phyloP scores from a whole-genome alignment of 2,329 filamentous ascomycete genomes.

The Daldinia sp. region DNA sequence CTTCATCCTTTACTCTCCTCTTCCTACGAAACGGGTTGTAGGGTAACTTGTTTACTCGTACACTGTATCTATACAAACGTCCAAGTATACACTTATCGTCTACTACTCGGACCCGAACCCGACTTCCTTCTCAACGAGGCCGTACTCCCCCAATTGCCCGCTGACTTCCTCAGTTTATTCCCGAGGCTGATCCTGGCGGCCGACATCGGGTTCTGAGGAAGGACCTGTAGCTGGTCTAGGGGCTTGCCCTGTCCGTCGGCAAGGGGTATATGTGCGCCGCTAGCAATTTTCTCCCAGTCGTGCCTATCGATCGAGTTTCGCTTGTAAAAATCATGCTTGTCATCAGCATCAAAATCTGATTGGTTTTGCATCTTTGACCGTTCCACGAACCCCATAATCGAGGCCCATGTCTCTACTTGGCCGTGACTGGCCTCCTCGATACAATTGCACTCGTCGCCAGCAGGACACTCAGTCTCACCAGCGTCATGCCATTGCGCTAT shows the following conservation, averaged over 20 bases:
- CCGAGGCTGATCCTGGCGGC: constrained; percentile 64
- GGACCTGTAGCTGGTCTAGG: constrained; percentile 39
- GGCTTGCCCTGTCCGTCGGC: constrained; percentile 50
- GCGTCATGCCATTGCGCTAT: constrained; percentile 69
- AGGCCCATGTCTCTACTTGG: constrained; percentile 71
- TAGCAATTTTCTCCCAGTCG: constrained; percentile 55
- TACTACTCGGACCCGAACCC: constrained; percentile 35
- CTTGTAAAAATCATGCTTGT: constrained; percentile 30
- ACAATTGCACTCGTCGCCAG: constrained; percentile 74
- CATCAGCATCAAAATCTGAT: constrained; percentile 39
- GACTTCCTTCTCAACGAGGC: constrained; percentile 56
- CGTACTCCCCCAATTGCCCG: constrained; percentile 61
- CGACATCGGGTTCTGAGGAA: constrained; percentile 52
- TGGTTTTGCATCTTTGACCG: constrained; percentile 53
- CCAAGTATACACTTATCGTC: constrained; percentile 24
- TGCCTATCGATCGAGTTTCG: constrained; percentile 50
- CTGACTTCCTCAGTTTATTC: constrained; percentile 62
- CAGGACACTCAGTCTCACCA: constrained; percentile 69
- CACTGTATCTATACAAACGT: constrained; percentile 8
- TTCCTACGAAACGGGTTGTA: background rate
- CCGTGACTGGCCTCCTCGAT: constrained; percentile 67
- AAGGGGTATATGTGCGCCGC: constrained; percentile 45
- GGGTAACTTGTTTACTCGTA: background rate
- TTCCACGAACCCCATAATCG: constrained; percentile 60
- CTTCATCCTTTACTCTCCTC: too few relatives aligned